Conservation (phyloP, 352 stramenopile species). For the Hyaloperonospora arabidopsidis region DNA sequence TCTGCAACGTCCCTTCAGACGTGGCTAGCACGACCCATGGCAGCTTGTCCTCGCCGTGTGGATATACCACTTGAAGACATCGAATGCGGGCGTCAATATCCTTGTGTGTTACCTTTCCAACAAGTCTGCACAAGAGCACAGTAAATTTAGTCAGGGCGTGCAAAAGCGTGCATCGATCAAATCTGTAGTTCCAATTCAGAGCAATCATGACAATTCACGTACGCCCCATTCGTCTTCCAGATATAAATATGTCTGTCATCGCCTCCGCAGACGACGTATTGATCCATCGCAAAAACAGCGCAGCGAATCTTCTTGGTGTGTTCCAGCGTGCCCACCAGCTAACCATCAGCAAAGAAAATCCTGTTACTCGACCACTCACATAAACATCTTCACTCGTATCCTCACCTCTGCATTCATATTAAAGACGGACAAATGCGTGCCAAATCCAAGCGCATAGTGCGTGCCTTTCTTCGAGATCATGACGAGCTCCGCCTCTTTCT, state of each 20-base stretch:
- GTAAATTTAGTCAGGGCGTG: neutral
- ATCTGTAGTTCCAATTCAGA: neutral
- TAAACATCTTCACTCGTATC: slow-evolving; percentile 1
- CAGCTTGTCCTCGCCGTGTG: slow-evolving; percentile 42
- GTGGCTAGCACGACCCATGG: slow-evolving; percentile 71
- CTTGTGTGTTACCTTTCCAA: slow-evolving; percentile 58
- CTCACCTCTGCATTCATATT: slow-evolving; percentile 68
- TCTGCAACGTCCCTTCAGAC: slow-evolving; percentile 64
- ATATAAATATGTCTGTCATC: slow-evolving; percentile 82
- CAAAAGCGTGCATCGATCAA: neutral
- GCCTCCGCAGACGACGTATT: slow-evolving; percentile 66
- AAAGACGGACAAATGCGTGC: slow-evolving; percentile 69
- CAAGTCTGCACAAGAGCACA: slow-evolving; percentile 28
- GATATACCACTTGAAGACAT: slow-evolving; percentile 66
- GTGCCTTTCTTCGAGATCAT: slow-evolving; percentile 69
- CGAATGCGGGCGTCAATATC: slow-evolving; percentile 66
- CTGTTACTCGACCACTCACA: slow-evolving; percentile 1
- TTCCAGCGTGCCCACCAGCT: slow-evolving; percentile 57
- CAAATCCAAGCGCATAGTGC: slow-evolving; percentile 65
- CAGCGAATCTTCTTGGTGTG: slow-evolving; percentile 73
- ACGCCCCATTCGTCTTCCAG: slow-evolving; percentile 67
- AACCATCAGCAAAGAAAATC: slow-evolving; percentile 2
- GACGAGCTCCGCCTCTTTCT: slow-evolving; percentile 71
- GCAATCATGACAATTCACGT: slow-evolving; percentile 16
- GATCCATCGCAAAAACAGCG: slow-evolving; percentile 62